These are phyloP conservation scores for Fimicolochytrium jonesii DNA, from an alignment of 192 early-diverging fungal genomes.

Conservation along the genomic window DNA sequence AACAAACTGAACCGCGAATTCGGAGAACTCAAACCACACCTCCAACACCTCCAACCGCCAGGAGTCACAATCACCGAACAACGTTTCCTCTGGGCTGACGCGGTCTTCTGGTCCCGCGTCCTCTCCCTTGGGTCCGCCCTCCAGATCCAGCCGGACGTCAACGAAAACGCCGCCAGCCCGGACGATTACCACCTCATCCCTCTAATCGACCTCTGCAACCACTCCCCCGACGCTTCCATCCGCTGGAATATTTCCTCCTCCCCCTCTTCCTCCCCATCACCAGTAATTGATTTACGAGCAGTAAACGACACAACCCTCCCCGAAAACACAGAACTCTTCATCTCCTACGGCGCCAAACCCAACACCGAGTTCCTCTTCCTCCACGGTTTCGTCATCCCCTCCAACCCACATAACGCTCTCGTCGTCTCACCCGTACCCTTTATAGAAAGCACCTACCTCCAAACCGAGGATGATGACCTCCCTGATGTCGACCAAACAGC, in stretches of 20 bases:
- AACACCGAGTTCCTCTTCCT: conserved; percentile 68
- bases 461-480: conserved; percentile 4
- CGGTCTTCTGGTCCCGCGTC: conserved; percentile 66
- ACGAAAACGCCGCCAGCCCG: background rate
- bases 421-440: conserved; percentile 23
- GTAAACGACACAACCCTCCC: background rate
- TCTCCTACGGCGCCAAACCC: conserved; percentile 67
- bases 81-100: conserved; percentile 62
- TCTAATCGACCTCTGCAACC: conserved; percentile 71
- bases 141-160: conserved; percentile 4
- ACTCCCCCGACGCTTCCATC: conserved; percentile 48
- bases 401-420: conserved; percentile 45
- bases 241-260: conserved; percentile 49
- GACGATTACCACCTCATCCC: conserved; percentile 61
- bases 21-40: conserved; percentile 11
- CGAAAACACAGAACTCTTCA: conserved; percentile 44
- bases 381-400: conserved; percentile 57
- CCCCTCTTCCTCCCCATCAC: background rate
- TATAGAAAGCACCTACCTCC: conserved; percentile 12
- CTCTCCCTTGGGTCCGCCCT: conserved; percentile 44
- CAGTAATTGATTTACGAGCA: conserved; percentile 24
- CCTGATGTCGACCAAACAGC: conserved; percentile 14
- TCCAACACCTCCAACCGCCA: background rate
- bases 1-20: conserved; percentile 46
- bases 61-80: conserved; percentile 37